Percentiles rank a stretch among this genome's conserved stretches.
These are phyloP conservation scores for Nakazawaea ernobii DNA, from an alignment of 805 yeast genomes.

Conservation along the genomic window DNA sequence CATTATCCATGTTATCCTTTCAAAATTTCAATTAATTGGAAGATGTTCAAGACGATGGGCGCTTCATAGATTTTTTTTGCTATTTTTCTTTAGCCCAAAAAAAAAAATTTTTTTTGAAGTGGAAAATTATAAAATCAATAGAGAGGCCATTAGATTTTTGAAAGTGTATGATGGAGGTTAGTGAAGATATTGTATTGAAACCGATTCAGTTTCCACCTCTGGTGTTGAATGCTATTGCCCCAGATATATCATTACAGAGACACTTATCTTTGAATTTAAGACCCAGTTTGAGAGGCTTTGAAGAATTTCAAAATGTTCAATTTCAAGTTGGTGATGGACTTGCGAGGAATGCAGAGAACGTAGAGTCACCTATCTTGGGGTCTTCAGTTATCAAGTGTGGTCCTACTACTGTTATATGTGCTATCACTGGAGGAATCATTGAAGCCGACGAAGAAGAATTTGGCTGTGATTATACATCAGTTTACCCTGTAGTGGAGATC, in stretches of 20 bases:
- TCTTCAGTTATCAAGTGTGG: slow-evolving; percentile 69
- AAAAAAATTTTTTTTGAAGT: background rate
- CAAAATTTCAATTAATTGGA: background rate
- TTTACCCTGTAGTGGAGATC: slow-evolving; percentile 74
- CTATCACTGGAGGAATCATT: slow-evolving; percentile 60
- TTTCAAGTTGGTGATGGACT: slow-evolving; percentile 32
- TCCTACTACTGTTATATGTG: slow-evolving; percentile 66
- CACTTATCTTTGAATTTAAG: slow-evolving; percentile 72
- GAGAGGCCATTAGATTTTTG: background rate
- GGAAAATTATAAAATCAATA: background rate
- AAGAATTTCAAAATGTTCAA: slow-evolving; percentile 62
- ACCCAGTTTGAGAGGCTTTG: slow-evolving; percentile 65
- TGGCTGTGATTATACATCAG: slow-evolving; percentile 32
- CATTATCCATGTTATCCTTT: background rate
- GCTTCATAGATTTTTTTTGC: background rate
- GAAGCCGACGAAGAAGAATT: slow-evolving; percentile 44
- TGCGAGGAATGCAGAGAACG: slow-evolving; percentile 25
- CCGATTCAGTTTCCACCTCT: slow-evolving; percentile 73
- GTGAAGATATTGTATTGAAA: slow-evolving; percentile 15
- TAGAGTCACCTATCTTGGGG: slow-evolving; percentile 43
- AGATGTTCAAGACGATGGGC: background rate
- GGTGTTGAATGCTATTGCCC: slow-evolving; percentile 77
- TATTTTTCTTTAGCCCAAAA: background rate
- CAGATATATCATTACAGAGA: slow-evolving; percentile 75
- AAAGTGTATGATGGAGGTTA: background rate